Evolutionary conservation across 139 green algal genomes (phyloP).

Genomic region (Closterium sp.): DNA sequence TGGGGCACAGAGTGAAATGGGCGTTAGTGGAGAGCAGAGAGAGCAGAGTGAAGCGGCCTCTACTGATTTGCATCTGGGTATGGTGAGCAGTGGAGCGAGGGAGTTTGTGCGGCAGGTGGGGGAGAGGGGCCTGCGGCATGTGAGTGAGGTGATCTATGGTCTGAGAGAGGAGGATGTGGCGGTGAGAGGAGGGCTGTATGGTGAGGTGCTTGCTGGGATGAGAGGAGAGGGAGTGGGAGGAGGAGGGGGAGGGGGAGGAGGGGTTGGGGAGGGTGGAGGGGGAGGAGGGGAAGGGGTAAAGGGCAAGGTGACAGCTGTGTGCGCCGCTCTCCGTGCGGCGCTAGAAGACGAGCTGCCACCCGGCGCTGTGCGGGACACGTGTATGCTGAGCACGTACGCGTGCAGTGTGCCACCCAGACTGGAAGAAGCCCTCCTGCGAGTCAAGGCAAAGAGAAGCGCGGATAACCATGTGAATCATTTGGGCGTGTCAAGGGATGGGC

Average conservation of each 20-base stretch:
- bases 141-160: slow-evolving; percentile 31
- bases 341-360: slow-evolving; percentile 7
- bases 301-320: slow-evolving; percentile 27
- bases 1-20: no score
- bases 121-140: background rate
- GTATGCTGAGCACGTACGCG: background rate
- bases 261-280: background rate
- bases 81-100: background rate
- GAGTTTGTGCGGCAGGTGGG: slow-evolving; percentile 63
- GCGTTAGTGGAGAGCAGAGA: no score
- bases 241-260: background rate
- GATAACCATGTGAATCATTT: no score
- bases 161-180: background rate
- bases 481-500: no score
- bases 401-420: background rate
- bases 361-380: background rate
- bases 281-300: background rate
- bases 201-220: background rate
- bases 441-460: background rate
- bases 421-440: background rate
- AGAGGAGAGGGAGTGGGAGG: background rate
- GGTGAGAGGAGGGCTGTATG: background rate
- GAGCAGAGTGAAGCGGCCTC: no score
- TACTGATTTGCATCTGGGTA: no score
- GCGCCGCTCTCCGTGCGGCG: slow-evolving; percentile 49